A percentile compares a stretch with the other conserved stretches of the same genome.
Conservation (phyloP, 1,284 basidiomycete species). For the Singerocomus inundabilis region DNA sequence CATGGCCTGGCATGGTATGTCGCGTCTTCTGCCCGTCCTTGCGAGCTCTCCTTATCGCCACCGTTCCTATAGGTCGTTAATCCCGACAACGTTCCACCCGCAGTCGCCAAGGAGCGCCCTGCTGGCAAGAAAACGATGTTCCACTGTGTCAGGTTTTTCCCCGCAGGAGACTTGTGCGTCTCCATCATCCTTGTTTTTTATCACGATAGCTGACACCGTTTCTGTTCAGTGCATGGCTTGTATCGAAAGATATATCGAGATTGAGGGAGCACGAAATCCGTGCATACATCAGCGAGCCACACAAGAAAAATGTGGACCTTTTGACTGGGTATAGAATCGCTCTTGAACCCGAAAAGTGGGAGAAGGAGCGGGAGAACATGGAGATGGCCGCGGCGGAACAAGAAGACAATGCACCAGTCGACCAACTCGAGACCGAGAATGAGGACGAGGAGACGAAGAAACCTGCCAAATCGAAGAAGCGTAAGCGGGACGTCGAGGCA, state of each 20-base stretch:
- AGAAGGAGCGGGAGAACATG: conserved; percentile 51
- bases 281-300: conserved; percentile 72
- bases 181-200: conserved; percentile 13
- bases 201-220: conserved; percentile 15
- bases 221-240: conserved; percentile 75
- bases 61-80: conserved; percentile 63
- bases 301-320: conserved; percentile 77
- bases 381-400: conserved; percentile 49
- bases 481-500: conserved; percentile 54
- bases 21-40: conserved; percentile 27
- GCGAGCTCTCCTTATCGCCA: conserved; percentile 5
- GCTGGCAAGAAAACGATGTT: conserved; percentile 64
- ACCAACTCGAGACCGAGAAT: conserved; percentile 61
- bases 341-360: conserved; percentile 78
- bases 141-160: conserved; percentile 87
- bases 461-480: conserved; percentile 55
- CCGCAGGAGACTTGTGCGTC: conserved; percentile 87
- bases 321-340: conserved; percentile 82
- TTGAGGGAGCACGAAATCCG: conserved; percentile 83
- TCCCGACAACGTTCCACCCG: conserved; percentile 57
- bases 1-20: conserved; percentile 88
- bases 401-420: conserved; percentile 66
- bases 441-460: conserved; percentile 46
- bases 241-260: conserved; percentile 78
- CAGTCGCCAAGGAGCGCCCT: conserved; percentile 70